Base-by-base conservation (phyloP, 208 protist genomes). In the Wallacemonas rigidus region DNA sequence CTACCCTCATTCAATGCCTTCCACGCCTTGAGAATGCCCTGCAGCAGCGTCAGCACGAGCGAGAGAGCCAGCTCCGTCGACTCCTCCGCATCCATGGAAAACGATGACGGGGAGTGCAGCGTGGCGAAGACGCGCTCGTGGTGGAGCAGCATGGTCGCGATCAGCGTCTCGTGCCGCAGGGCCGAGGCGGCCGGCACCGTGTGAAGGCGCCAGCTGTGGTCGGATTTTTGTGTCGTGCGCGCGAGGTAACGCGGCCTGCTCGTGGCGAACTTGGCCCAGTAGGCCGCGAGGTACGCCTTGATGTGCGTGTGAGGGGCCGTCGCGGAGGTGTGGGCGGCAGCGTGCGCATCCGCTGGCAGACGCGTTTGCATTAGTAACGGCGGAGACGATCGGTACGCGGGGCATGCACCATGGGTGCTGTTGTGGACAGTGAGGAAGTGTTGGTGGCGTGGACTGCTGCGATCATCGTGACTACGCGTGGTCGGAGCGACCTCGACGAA, bases 31-130 rank as follows among this genome's bases (percentile, higher is more conserved):
- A 75, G 51, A 36, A 75, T n/a, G 12, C 56, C 41, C 5, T 75
- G 62, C 41, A 69, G 35, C 4, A 75, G 36, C 12, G 40, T 75
- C 47, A 75, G 47, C 15, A 50, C 60, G 3, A 75, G 48, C 1
- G 26, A 63, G 35, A 75, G 26, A 40, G 71, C 47, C 7, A 69
- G 62, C 57, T 75, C 71, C 9, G 14, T 74, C n/a, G 45, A 48
- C 51, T 51, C 67, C 40, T 71, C 67, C 5, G 67, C 48, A 41
- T 71, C 67, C 51, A 57, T 57, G 12, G 38, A 54, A 53, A 71
- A 71, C 4, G 67, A 15, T 14, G 67, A 45, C 14, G 67, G 67
- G 3, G 67, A 71, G 67, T 61, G 67, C 48, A 71, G 11, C 2
- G 67, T 58, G 9, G 35, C 39, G 67, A 71, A 71, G 39, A 36